Evolutionary conservation across 768 basidiomycete species (phyloP).

Genomic region (Dentipellis sp.): DNA sequence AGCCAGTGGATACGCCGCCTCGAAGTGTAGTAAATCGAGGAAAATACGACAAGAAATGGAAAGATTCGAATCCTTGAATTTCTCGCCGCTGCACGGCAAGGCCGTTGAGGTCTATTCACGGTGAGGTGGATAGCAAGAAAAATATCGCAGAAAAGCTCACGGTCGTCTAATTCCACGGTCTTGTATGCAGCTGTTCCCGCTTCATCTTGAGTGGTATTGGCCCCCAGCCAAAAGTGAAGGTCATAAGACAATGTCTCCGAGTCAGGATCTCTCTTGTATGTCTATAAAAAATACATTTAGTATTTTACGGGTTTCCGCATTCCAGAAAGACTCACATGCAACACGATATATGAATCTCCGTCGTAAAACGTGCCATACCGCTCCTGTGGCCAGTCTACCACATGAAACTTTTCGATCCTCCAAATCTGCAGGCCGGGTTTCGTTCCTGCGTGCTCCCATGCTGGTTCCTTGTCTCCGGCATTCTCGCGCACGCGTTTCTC

Average conservation of each 20-base stretch:
- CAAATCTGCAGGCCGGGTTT: constrained; percentile 41
- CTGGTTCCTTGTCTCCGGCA: constrained; percentile 39
- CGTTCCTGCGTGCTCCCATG: constrained; percentile 41
- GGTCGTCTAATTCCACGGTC: constrained; percentile 58
- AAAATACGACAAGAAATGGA: constrained; percentile 41
- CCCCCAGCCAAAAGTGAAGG: constrained; percentile 59
- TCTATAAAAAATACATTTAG: constrained; percentile 25
- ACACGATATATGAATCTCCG: constrained; percentile 58
- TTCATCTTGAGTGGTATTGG: constrained; percentile 51
- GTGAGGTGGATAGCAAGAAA: neutral
- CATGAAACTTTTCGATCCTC: constrained; percentile 48
- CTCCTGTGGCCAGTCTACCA: constrained; percentile 45
- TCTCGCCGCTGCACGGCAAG: constrained; percentile 53
- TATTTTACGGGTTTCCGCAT: too few species aligned
- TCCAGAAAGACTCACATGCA: constrained; percentile 35
- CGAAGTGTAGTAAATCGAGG: constrained; percentile 34
- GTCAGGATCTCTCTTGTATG: constrained; percentile 45
- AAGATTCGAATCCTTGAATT: constrained; percentile 48
- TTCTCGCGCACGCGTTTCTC: constrained; percentile 48
- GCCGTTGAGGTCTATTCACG: constrained; percentile 39
- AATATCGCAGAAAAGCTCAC: constrained; percentile 25
- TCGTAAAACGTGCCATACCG: constrained; percentile 48
- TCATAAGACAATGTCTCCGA: constrained; percentile 40
- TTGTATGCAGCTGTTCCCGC: constrained; percentile 56
- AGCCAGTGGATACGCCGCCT: constrained; percentile 42